Evolutionary conservation across 805 yeast species (phyloP).

Genomic region (Lipomyces lipofer): DNA sequence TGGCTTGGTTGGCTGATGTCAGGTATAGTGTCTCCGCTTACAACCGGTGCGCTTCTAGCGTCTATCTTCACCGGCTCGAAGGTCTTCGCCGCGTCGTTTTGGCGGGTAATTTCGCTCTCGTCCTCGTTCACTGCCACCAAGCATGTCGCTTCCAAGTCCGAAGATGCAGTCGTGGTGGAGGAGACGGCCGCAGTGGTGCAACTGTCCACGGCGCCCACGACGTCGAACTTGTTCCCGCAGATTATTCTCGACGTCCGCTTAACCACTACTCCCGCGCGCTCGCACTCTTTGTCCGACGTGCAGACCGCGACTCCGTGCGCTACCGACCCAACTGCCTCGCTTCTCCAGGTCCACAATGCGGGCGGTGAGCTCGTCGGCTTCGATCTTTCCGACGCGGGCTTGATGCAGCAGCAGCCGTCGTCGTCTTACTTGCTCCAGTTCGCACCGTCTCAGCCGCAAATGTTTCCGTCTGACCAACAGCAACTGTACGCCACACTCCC

Average conservation of each 20-base stretch:
- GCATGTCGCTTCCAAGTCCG: neutral
- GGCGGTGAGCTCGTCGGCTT: conserved; percentile 30
- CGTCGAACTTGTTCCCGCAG: conserved; percentile 25
- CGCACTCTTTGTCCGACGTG: neutral
- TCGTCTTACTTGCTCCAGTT: conserved; percentile 26
- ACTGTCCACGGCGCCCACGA: neutral
- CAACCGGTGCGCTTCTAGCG: neutral
- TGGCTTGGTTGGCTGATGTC: neutral
- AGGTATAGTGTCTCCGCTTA: conserved; percentile 1
- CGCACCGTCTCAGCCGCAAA: conserved; percentile 17
- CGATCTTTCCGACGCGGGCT: conserved; percentile 21
- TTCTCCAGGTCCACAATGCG: conserved; percentile 26
- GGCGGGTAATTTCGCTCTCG: neutral
- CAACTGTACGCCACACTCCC: conserved; percentile 1
- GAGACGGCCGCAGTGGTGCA: neutral
- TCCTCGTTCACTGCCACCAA: neutral
- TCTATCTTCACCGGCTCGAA: neutral
- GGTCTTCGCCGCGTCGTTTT: neutral
- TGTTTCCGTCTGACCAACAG: neutral
- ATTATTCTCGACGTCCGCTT: conserved; percentile 24
- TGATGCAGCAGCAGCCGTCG: conserved; percentile 6
- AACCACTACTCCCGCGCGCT: conserved; percentile 10
- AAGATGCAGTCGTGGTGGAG: neutral
- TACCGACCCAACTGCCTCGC: conserved; percentile 22
- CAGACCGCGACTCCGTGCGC: conserved; percentile 28